Evolutionary conservation across 2,329 filamentous ascomycete genomes (phyloP), one percentile per base, ranked within the genome.

Genomic region (Ophiostoma ulmi): DNA sequence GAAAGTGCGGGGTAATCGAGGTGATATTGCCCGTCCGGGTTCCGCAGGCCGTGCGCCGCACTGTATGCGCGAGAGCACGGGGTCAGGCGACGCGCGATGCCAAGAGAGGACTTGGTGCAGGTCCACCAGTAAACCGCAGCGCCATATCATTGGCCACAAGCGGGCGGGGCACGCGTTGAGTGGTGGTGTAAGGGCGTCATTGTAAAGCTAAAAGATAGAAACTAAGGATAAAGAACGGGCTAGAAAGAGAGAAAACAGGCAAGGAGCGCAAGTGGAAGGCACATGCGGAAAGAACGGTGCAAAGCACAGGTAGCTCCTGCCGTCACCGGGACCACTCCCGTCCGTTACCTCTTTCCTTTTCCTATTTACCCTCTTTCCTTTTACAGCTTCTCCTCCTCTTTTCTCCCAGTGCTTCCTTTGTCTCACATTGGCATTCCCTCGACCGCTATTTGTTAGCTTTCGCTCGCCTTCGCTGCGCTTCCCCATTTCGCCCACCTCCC

Each of bases 51-150:
- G 61, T 70, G 41, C 20, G 63, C 39, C 69, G 61, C 61, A 70
- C 69, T 66, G 69, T 70, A 38, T 61, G 36, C 69, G 63, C 69
- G 69, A 70, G 69, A 70, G 69, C 69, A 70, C 69, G 69, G 69
- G 69, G 69, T 64, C 69, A 70, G 69, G 69, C 69, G 69, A 70
- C 69, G 58, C 69, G 69, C 69, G 69, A 69, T 61, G 58, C 58
- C 58, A 26, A 61, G 22, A 31, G 26, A 31, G 58, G 26, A 61
- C 13, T 61, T 31, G 58, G 10, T 7, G 22, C 22, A 35, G 58
- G 31, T 26, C 58, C 58, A 35, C 26, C 13, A 11, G 6, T 13
- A 61, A 61, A 61, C 17, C 11, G 26, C 58, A 61, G 58, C 58
- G 58, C 58, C 58, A 61, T 61, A 26, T 14, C n/a, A 61, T 61